phyloP scores from a whole-genome alignment of 169 alveolate genomes.

The Plasmodium fragile region DNA sequence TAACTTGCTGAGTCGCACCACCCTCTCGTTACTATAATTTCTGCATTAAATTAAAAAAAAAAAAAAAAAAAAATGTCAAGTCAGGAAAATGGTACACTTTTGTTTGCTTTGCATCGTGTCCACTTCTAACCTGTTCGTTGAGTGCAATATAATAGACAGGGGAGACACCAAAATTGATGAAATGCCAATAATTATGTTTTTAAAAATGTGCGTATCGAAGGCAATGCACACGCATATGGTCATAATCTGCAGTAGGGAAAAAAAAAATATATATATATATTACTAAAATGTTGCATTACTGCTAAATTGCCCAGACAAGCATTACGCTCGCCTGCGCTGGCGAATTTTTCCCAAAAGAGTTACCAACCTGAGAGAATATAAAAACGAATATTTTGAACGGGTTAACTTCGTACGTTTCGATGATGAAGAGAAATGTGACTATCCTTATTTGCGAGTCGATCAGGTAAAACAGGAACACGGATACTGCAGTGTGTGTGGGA shows the following conservation, averaged over 20 bases:
- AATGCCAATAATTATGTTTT: constrained; percentile 73
- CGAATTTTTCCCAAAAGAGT: background rate
- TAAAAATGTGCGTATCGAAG: constrained; percentile 71
- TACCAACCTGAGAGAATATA: constrained; percentile 59
- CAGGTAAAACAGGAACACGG: constrained; percentile 53
- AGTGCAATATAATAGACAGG: constrained; percentile 57
- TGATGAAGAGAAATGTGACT: constrained; percentile 68
- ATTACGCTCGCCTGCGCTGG: background rate
- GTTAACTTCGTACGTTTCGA: constrained; percentile 70
- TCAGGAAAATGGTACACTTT: background rate
- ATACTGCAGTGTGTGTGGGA: constrained; percentile 21
- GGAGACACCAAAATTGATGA: constrained; percentile 74
- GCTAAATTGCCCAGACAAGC: background rate
- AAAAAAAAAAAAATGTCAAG: background rate
- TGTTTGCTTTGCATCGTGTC: background rate
- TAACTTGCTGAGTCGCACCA: constrained; percentile 65
- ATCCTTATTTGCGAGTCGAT: constrained; percentile 74
- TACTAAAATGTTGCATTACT: background rate
- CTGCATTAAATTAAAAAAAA: constrained; percentile 5
- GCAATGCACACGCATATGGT: constrained; percentile 75
- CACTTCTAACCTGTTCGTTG: constrained; percentile 49
- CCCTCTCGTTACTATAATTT: constrained; percentile 71
- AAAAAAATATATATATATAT: background rate
- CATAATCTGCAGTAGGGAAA: constrained; percentile 26
- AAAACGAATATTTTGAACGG: constrained; percentile 74